Evolutionary conservation across 2,329 filamentous ascomycete genomes (phyloP).

Genomic region (Fusarium circinatum): DNA sequence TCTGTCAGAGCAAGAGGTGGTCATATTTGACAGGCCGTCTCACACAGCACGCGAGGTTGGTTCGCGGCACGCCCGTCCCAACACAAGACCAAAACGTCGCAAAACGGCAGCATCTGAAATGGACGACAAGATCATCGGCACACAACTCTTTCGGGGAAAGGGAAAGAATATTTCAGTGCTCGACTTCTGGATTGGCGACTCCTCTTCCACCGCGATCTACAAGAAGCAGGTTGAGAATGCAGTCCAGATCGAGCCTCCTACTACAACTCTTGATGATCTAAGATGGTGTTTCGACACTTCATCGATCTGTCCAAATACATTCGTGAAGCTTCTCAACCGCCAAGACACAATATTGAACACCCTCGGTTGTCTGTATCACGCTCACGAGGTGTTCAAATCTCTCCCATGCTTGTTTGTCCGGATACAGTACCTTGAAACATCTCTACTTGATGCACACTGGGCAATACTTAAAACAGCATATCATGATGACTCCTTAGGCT

Average conservation of each 20-base stretch:
- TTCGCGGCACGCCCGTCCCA: fast-evolving
- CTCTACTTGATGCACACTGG: neutral
- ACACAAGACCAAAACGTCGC: neutral
- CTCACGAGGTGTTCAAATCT: fast-evolving
- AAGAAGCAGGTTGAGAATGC: neutral
- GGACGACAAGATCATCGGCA: fast-evolving
- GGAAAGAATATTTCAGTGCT: neutral
- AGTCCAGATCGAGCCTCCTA: neutral
- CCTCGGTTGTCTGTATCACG: fast-evolving
- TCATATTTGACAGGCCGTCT: no score
- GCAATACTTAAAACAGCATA: no score
- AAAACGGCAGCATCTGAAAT: no score
- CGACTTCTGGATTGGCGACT: neutral
- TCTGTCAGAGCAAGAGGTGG: fast-evolving
- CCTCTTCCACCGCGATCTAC: neutral
- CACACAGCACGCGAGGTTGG: no score
- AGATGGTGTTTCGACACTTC: neutral
- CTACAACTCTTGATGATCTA: fast-evolving
- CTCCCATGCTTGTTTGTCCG: neutral
- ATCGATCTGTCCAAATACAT: neutral
- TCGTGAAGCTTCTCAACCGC: fast-evolving
- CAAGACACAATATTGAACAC: neutral
- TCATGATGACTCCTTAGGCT: no score
- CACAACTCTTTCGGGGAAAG: neutral
- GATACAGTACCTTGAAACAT: neutral